Conservation (phyloP, 2,329 filamentous ascomycete genomes). For the Thermomyces lanuginosus region DNA sequence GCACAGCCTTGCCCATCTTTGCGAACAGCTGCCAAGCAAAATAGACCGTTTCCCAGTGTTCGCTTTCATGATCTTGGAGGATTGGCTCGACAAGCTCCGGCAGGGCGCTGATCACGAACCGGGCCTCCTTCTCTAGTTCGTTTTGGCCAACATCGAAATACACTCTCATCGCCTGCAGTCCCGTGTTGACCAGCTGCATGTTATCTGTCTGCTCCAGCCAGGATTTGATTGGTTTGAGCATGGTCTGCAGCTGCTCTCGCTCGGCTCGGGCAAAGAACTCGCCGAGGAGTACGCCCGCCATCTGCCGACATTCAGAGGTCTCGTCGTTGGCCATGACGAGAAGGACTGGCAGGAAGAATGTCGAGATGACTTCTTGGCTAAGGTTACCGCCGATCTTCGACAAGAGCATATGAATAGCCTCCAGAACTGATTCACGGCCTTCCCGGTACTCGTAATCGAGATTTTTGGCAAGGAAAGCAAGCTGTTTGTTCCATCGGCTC, state of each 20-base stretch:
- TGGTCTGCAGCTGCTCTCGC: constrained; percentile 51
- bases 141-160: constrained; percentile 58
- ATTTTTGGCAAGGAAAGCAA: constrained; percentile 78
- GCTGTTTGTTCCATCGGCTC: constrained; percentile 73
- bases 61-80: constrained; percentile 35
- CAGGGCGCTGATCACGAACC: constrained; percentile 39
- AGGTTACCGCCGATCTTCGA: constrained; percentile 69
- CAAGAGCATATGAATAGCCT: constrained; percentile 72
- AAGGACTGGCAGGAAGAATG: constrained; percentile 73
- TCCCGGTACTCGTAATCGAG: constrained; percentile 78
- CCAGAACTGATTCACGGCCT: constrained; percentile 82
- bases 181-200: constrained; percentile 51
- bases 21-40: constrained; percentile 54
- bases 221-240: constrained; percentile 51
- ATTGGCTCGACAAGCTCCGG: constrained; percentile 38
- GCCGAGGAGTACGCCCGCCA: constrained; percentile 64
- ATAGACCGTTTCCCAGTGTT: constrained; percentile 54
- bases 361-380: constrained; percentile 63
- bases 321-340: constrained; percentile 80
- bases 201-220: constrained; percentile 69
- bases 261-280: constrained; percentile 67
- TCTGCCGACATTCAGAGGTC: constrained; percentile 65
- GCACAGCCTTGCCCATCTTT: constrained; percentile 50
- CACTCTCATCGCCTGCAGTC: constrained; percentile 64
- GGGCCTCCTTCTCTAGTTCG: constrained; percentile 51